Evolutionary conservation across 192 early-diverging fungal species (phyloP).

Genomic region (Coemansia sp.): DNA sequence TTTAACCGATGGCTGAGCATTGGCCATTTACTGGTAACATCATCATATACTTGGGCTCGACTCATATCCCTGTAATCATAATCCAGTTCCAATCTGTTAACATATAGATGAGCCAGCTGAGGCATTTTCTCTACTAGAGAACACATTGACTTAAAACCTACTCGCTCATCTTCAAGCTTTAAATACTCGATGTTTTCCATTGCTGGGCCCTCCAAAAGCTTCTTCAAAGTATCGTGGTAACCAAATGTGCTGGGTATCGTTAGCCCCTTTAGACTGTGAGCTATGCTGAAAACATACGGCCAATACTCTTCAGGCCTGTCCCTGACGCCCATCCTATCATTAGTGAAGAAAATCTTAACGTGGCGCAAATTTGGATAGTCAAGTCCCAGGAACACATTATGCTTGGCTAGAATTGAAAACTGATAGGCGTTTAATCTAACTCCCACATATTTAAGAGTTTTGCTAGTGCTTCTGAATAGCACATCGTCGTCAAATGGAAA

Average conservation of each 20-base stretch:
- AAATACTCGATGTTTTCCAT: neutral
- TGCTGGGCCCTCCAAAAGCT: neutral
- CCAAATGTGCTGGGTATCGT: neutral
- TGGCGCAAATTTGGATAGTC: neutral
- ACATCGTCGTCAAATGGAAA: neutral
- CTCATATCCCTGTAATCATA: neutral
- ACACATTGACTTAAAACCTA: neutral
- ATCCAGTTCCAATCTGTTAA: neutral
- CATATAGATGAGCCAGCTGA: neutral
- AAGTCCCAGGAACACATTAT: neutral
- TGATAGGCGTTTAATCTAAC: neutral
- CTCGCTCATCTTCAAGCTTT: neutral
- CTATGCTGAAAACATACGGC: neutral
- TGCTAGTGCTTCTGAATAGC: neutral
- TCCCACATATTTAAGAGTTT: neutral
- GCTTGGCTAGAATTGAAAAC: neutral
- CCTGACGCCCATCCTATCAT: neutral
- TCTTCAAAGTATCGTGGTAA: neutral
- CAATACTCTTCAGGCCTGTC: neutral
- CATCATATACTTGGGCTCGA: neutral
- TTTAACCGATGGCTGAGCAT: neutral
- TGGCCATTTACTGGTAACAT: neutral
- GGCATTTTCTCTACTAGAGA: constrained; percentile 2
- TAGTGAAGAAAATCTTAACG: neutral
- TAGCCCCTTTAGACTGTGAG: neutral